These are phyloP conservation scores for Wickerhamomyces alni DNA, from an alignment of 805 yeast genomes.

Conservation along the genomic window DNA sequence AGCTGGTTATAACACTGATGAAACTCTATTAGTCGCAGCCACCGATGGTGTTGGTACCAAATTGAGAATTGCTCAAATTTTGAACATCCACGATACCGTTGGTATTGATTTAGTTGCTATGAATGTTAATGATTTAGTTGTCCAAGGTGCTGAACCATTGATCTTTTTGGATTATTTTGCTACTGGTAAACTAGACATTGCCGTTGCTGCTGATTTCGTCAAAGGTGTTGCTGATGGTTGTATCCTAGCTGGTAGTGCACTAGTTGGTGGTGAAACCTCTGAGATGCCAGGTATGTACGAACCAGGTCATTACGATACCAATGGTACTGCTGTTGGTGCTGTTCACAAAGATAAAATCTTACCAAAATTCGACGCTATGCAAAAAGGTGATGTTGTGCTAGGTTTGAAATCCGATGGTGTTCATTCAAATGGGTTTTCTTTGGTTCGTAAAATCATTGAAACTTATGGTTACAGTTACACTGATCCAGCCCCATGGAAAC, in stretches of 20 bases:
- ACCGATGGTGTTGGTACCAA: conserved; percentile 99
- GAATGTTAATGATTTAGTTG: conserved; percentile 97
- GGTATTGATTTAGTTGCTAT: conserved; percentile 98
- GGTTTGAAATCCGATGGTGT: conserved; percentile 91
- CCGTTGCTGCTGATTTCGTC: conserved; percentile 82
- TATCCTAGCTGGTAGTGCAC: conserved; percentile 90
- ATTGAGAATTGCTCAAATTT: conserved; percentile 85
- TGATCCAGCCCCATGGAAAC: conserved; percentile 82
- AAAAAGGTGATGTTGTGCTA: conserved; percentile 71
- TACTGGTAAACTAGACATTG: conserved; percentile 82
- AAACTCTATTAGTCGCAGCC: conserved; percentile 88
- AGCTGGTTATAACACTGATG: conserved; percentile 75
- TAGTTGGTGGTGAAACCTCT: conserved; percentile 98
- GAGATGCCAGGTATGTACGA: conserved; percentile 99
- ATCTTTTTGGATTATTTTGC: conserved; percentile 96
- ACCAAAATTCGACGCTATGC: conserved; percentile 66
- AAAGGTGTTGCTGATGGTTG: conserved; percentile 97
- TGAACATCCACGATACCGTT: conserved; percentile 90
- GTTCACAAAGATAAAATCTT: conserved; percentile 68
- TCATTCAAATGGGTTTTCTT: conserved; percentile 95
- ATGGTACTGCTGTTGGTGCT: conserved; percentile 98
- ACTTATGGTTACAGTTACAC: conserved; percentile 64
- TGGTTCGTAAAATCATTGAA: conserved; percentile 88
- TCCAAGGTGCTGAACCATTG: conserved; percentile 98
- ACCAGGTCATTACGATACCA: conserved; percentile 93